Evolutionary conservation across 2,329 filamentous ascomycete species (phyloP), one percentile per base, ranked within the genome.

Genomic region (Aureobasidium sp.): DNA sequence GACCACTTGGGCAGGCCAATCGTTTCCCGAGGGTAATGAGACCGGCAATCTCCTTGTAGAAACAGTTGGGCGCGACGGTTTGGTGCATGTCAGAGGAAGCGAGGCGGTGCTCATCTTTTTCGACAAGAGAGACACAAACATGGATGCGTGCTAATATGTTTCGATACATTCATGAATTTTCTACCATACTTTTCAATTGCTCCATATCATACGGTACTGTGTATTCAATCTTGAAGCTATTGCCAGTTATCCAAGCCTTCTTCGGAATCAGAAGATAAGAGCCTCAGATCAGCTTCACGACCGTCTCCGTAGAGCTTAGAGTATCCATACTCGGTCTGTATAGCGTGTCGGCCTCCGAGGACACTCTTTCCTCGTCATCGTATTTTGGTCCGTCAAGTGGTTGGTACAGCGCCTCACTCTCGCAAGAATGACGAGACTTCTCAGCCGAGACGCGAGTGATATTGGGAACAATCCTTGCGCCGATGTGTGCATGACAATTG

Each of bases 51-150:
- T 65, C 20, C 37, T 63, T 34, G 45, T 69, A 11, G 68, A 70
- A 20, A 31, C 57, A 29, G 64, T 69, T 1, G 65, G 62, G 15
- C 22, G 15, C 9, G 67, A 68, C 22, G 65, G 65, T 3, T 20
- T 67, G 41, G 67, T 69, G 5, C 61, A 41, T 0, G 66, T 70
- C 1, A 63, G 70, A 53, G 70, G 68, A 1, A 71, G 69, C 45
- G 70, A 71, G 57, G 69, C 70, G 5, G 67, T 71, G 12, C 64
- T 71, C 12, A 63, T 70, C 1, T 69, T 68, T 56, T 70, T 68
- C 48, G 65, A 68, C 22, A 57, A 65, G 17, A 27, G 51, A 8
- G 51, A 55, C 31, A 25, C 37, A 1, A 42, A 31, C 11, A 31
- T 55, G 37, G 25, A 31, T 55, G 51, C 51, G 8, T 55, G 51